Conservation (phyloP, 1,284 basidiomycete genomes). For the Ganoderma meredithae region DNA sequence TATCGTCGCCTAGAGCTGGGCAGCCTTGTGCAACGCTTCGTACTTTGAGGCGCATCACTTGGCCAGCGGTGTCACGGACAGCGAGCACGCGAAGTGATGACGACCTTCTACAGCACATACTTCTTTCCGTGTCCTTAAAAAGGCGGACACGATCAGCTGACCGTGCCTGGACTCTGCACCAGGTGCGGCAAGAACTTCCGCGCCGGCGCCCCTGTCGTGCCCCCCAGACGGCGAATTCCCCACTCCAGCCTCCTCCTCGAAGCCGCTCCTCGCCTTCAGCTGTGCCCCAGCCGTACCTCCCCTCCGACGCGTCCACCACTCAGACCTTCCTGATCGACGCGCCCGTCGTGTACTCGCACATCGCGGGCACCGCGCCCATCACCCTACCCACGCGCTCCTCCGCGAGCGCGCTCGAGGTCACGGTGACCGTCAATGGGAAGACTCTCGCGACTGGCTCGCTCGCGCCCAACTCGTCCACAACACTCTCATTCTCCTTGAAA, state of each 20-base stretch:
- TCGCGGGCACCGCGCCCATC: constrained; percentile 58
- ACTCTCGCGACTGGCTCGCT: constrained; percentile 52
- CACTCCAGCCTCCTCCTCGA: constrained; percentile 51
- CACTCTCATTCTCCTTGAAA: constrained; percentile 57
- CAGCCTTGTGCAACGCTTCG: too few relatives aligned
- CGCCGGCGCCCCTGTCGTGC: constrained; percentile 54
- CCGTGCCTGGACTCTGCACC: neutral
- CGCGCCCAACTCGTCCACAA: constrained; percentile 59
- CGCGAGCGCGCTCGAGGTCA: constrained; percentile 44
- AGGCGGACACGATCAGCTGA: too few relatives aligned
- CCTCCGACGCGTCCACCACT: constrained; percentile 51
- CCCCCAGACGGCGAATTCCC: constrained; percentile 68
- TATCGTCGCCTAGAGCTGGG: too few relatives aligned
- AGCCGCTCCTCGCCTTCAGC: constrained; percentile 68
- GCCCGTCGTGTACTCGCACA: constrained; percentile 56
- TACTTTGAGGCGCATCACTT: too few relatives aligned
- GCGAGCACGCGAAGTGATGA: too few relatives aligned
- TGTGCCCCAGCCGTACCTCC: constrained; percentile 78
- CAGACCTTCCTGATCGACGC: constrained; percentile 65
- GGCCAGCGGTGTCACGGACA: too few relatives aligned
- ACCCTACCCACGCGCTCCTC: constrained; percentile 41
- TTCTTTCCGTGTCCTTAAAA: too few relatives aligned
- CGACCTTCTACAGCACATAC: too few relatives aligned
- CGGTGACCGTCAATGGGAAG: constrained; percentile 50
- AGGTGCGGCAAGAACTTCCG: constrained; percentile 79